phyloP scores from a whole-genome alignment of 495 filamentous ascomycete species.

The Penicillium roqueforti region DNA sequence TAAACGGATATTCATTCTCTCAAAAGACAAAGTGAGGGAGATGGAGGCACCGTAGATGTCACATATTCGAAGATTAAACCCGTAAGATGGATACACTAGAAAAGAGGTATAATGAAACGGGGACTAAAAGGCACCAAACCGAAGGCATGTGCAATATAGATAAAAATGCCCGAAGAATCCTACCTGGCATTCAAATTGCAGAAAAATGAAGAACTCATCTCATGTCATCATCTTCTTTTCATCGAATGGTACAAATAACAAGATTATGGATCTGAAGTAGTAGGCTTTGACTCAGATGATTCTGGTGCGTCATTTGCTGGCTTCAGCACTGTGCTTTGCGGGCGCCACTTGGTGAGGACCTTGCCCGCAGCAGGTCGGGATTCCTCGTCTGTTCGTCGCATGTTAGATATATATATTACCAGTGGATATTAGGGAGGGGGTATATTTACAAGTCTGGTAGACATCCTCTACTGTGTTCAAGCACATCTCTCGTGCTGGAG shows the following conservation, averaged over 20 bases:
- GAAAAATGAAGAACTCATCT: background rate
- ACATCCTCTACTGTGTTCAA: conserved; percentile 81
- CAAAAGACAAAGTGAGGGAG: background rate
- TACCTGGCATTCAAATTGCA: background rate
- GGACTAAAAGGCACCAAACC: background rate
- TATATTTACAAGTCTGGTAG: conserved; percentile 59
- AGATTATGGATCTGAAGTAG: conserved; percentile 6
- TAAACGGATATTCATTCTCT: background rate
- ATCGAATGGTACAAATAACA: background rate
- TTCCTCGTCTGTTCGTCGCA: conserved; percentile 35
- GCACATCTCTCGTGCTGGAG: conserved; percentile 75
- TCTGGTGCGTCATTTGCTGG: conserved; percentile 10
- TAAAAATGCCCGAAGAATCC: background rate
- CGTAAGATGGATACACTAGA: background rate
- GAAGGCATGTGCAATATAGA: background rate
- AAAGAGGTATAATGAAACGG: background rate
- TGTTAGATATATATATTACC: conserved; percentile 12
- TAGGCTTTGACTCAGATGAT: conserved; percentile 3
- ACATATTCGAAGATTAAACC: background rate
- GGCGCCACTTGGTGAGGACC: conserved; percentile 43
- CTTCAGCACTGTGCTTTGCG: conserved; percentile 22
- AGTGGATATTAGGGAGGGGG: background rate
- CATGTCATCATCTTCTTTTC: background rate
- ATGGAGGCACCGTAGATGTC: background rate
- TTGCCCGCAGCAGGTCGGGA: conserved; percentile 43